Conservation (phyloP, 345 rosid species). For the rapeseed (Brassica napus) region DNA sequence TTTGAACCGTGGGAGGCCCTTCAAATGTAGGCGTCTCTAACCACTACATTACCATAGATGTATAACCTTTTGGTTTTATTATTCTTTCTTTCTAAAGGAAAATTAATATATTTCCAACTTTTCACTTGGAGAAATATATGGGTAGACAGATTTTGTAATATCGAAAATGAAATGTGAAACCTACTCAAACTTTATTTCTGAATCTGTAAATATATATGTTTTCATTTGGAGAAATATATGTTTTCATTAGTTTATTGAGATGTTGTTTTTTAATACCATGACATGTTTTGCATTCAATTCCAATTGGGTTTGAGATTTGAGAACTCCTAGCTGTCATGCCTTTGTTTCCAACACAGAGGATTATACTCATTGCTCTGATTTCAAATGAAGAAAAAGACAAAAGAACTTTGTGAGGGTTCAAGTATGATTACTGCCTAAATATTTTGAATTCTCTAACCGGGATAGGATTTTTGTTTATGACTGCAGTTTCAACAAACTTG, state of each 20-base stretch:
- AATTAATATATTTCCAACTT: neutral
- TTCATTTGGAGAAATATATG: neutral
- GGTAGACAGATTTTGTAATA: neutral
- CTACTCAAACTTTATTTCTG: neutral
- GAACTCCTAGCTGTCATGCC: slow-evolving; percentile 11
- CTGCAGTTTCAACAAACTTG: neutral
- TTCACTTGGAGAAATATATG: neutral
- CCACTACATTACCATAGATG: neutral
- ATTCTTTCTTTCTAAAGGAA: neutral
- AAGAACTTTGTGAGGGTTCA: neutral
- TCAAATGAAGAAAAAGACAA: neutral
- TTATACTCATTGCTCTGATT: slow-evolving; percentile 24
- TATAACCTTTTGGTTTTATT: neutral
- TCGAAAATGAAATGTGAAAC: neutral
- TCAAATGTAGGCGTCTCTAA: neutral
- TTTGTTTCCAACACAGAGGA: slow-evolving; percentile 7
- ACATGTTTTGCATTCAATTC: neutral
- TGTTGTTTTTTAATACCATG: neutral
- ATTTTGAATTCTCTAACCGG: slow-evolving; percentile 25
- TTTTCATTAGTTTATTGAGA: neutral
- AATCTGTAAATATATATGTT: neutral
- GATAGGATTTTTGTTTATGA: neutral
- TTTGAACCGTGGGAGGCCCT: neutral
- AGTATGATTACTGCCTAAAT: slow-evolving; percentile 13
- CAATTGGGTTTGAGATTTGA: neutral